Evolutionary conservation across 179 eudicot genomes (phyloP).

Genomic region (Drosera spatulata): DNA sequence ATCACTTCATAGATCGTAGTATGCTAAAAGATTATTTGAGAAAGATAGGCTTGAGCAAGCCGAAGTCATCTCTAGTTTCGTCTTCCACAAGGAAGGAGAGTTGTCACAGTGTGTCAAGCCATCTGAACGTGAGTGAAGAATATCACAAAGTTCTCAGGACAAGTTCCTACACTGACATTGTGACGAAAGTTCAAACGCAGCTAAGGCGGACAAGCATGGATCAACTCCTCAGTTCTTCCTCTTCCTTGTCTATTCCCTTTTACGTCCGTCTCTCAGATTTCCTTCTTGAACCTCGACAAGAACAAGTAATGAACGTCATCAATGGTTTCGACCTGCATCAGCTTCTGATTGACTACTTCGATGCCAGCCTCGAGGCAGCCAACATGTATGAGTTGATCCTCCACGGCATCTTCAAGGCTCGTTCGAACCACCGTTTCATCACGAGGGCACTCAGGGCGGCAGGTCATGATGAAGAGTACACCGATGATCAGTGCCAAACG

Average conservation of each 20-base stretch:
- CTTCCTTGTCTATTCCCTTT: conserved; percentile 17
- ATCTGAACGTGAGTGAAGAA: conserved; percentile 51
- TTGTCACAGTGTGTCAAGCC: conserved; percentile 14
- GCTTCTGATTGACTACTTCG: conserved; percentile 49
- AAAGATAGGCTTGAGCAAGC: too few relatives aligned
- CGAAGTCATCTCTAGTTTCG: too few relatives aligned
- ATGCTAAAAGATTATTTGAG: too few relatives aligned
- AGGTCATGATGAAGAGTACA: not conserved
- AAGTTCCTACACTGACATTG: conserved; percentile 51
- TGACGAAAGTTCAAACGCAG: conserved; percentile 36
- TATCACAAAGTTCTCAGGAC: conserved; percentile 59
- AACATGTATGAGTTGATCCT: conserved; percentile 18
- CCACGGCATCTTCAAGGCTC: conserved; percentile 37
- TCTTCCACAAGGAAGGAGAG: conserved; percentile 5
- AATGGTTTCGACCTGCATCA: conserved; percentile 23
- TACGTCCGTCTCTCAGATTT: conserved; percentile 31
- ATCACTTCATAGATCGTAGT: too few relatives aligned
- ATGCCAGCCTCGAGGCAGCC: conserved; percentile 41
- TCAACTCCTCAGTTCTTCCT: not conserved
- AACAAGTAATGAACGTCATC: conserved; percentile 23
- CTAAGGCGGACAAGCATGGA: conserved; percentile 14
- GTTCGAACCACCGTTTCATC: conserved; percentile 31
- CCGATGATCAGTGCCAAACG: conserved; percentile 4
- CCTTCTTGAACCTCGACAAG: conserved; percentile 50
- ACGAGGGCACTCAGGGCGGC: conserved; percentile 23